Evolutionary conservation across 2,329 filamentous ascomycete species (phyloP), one percentile per base, ranked within the genome.

Genomic region (Pezicula radicicola): DNA sequence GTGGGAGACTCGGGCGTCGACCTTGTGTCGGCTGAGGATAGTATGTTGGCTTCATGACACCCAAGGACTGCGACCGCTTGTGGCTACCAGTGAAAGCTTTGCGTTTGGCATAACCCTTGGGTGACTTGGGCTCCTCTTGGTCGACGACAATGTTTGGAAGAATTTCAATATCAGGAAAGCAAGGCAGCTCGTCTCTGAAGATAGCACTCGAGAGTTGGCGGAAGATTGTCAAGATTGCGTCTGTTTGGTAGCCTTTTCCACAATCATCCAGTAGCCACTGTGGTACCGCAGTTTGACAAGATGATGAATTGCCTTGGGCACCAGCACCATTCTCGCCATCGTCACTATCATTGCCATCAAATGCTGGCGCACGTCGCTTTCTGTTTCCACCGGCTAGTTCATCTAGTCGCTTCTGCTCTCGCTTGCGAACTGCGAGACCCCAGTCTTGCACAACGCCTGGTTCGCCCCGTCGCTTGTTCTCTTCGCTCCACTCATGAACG

Each of bases 341-440:
- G 33, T 54, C 55, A 37, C 53, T 52, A 3, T 55, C 50, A 10
- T 60, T 55, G 4, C 57, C 54, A 49, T 55, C 63, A 44, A 62
- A 56, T 16, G 57, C 33, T 49, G 60, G 35, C 19, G 53, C 56
- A 51, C 54, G 57, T 51, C 64, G 54, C 57, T 66, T 67, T 33
- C 60, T 54, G 13, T 60, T 61, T 4, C 41, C 41, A 18, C 55
- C 55, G 37, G 54, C 61, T 3, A 69, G 65, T 47, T 72, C 70
- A 54, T 76, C 73, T 7, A 83, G 69, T 4, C 83, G 77, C 59
- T 79, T 75, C 61, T 83, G 75, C 63, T 88, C 85, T 13, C 86
- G 80, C 69, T 85, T 86, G 42, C 85, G 77, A 45, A 85, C 75
- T 6, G 76, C 77, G 6, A 91, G 68, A 1, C 80, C 76, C 80